Evolutionary conservation across 176 grass and related monocot species (phyloP).

Genomic region (Coix lacrymajobi): DNA sequence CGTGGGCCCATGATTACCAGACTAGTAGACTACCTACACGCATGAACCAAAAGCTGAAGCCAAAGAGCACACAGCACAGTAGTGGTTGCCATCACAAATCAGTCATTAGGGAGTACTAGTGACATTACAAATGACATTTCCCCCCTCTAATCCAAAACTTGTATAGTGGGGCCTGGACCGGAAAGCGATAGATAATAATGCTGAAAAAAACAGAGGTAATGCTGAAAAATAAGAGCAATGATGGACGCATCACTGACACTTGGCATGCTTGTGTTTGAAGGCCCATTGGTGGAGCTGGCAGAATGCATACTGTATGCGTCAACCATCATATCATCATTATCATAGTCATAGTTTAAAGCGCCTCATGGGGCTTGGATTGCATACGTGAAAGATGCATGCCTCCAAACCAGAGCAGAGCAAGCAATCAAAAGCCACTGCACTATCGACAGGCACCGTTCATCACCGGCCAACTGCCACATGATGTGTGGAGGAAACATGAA

Average conservation of each 20-base stretch:
- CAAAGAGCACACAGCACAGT: neutral
- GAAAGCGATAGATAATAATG: neutral
- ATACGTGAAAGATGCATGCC: slow-evolving; percentile 8
- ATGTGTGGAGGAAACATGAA: slow-evolving; percentile 5
- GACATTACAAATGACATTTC: slow-evolving; percentile 8
- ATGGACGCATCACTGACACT: neutral
- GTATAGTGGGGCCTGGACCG: neutral
- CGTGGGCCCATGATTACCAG: neutral
- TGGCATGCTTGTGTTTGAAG: slow-evolving; percentile 24
- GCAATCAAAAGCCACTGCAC: neutral
- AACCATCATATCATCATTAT: neutral
- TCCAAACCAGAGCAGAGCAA: slow-evolving; percentile 19
- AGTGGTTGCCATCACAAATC: slow-evolving; percentile 17
- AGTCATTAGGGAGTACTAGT: neutral
- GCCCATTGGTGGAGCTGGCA: neutral
- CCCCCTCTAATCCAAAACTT: neutral
- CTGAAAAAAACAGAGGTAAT: neutral
- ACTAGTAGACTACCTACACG: neutral
- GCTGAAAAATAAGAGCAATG: neutral
- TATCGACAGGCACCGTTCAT: slow-evolving; percentile 2
- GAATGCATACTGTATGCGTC: neutral
- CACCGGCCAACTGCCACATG: slow-evolving; percentile 3
- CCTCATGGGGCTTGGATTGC: neutral
- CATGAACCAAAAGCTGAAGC: neutral
- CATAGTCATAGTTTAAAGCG: neutral